phyloP scores from a whole-genome alignment of 129 eudicot species.

The Pulicaria dysenterica region DNA sequence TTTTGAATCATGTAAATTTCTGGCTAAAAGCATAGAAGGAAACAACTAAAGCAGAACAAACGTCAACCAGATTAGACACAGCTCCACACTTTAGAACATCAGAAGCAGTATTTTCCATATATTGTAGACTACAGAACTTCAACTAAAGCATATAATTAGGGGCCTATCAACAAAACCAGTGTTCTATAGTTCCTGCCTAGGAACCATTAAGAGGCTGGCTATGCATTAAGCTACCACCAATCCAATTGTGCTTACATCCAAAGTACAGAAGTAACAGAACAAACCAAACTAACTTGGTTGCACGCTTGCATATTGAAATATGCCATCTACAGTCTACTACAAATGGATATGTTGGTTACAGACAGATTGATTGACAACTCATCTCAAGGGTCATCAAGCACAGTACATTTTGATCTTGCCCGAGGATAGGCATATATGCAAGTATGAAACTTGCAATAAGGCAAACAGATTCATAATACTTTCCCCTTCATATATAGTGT shows the following conservation, averaged over 20 bases:
- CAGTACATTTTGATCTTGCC: neutral
- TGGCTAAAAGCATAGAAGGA: neutral
- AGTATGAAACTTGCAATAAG: too few relatives aligned
- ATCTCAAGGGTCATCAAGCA: slow-evolving; percentile 8
- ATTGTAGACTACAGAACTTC: too few relatives aligned
- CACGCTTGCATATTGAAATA: slow-evolving; percentile 4
- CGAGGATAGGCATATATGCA: neutral
- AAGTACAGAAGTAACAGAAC: neutral
- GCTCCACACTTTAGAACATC: neutral
- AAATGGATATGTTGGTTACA: slow-evolving; percentile 5
- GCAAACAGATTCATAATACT: neutral
- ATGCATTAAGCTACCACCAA: too few relatives aligned
- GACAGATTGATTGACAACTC: neutral
- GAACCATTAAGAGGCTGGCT: too few relatives aligned
- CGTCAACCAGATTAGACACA: neutral
- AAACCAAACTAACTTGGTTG: neutral
- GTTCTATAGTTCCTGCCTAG: too few relatives aligned
- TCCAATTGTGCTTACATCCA: slow-evolving; percentile 10
- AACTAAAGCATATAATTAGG: too few relatives aligned
- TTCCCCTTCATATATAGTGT: neutral
- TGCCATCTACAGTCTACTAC: neutral
- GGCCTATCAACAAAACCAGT: too few relatives aligned
- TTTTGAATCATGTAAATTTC: neutral
- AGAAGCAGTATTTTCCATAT: neutral
- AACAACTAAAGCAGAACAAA: neutral